Evolutionary conservation across 2,329 filamentous ascomycete genomes (phyloP).

Genomic region (Claviceps paspali): DNA sequence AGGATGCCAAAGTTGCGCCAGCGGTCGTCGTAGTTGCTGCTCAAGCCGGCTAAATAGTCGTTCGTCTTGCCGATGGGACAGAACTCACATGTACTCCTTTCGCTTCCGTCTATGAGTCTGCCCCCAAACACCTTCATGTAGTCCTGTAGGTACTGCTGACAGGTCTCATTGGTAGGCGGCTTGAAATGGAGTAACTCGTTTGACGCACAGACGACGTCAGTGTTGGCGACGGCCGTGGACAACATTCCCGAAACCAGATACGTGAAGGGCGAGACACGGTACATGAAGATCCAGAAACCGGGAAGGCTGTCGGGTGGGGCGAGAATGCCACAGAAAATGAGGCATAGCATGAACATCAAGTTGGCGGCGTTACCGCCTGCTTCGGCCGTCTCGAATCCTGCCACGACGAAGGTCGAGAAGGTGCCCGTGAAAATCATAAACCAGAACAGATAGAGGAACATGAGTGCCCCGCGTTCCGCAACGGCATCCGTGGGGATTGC

Average conservation of each 20-base stretch:
- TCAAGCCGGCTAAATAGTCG: slow-evolving; percentile 29
- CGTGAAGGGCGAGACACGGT: slow-evolving; percentile 66
- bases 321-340: slow-evolving; percentile 67
- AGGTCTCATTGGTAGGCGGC: slow-evolving; percentile 43
- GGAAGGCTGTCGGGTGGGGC: slow-evolving; percentile 47
- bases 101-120: slow-evolving; percentile 32
- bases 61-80: slow-evolving; percentile 39
- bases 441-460: slow-evolving; percentile 60
- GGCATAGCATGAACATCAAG: slow-evolving; percentile 53
- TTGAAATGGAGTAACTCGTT: slow-evolving; percentile 58
- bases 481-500: slow-evolving; percentile 45
- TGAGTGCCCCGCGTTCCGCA: slow-evolving; percentile 55
- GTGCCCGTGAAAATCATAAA: slow-evolving; percentile 74
- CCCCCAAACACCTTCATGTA: slow-evolving; percentile 38
- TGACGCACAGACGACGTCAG: slow-evolving; percentile 45
- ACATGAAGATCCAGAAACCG: slow-evolving; percentile 69
- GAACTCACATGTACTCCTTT: slow-evolving; percentile 37
- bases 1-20: slow-evolving; percentile 57
- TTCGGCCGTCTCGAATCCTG: slow-evolving; percentile 60
- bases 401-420: slow-evolving; percentile 65
- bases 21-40: slow-evolving; percentile 38
- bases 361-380: slow-evolving; percentile 64
- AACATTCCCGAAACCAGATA: slow-evolving; percentile 66
- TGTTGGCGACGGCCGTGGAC: slow-evolving; percentile 53
- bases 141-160: slow-evolving; percentile 37